Evolutionary conservation across 2,329 filamentous ascomycete species (phyloP).

Genomic region (Penicillium verrucosum): DNA sequence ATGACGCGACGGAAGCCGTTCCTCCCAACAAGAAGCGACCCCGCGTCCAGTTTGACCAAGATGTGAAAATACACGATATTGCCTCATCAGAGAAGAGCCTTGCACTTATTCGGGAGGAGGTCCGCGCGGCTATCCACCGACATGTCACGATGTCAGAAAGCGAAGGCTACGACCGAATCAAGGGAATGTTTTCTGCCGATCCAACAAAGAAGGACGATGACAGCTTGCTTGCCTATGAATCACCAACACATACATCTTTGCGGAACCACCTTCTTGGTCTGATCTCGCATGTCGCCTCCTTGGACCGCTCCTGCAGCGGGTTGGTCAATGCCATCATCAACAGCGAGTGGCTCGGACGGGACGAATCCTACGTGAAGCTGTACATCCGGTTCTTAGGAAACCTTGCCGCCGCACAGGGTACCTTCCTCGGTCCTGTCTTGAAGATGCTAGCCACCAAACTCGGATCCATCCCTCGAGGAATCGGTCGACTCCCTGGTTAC

Average conservation of each 20-base stretch:
- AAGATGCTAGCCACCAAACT: slow-evolving; percentile 80
- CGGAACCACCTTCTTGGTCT: slow-evolving; percentile 60
- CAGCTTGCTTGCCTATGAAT: slow-evolving; percentile 36
- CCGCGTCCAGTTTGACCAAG: slow-evolving; percentile 44
- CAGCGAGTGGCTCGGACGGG: slow-evolving; percentile 60
- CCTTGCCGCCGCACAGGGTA: slow-evolving; percentile 77
- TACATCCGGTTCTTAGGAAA: slow-evolving; percentile 58
- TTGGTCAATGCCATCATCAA: slow-evolving; percentile 58
- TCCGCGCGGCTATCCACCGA: slow-evolving; percentile 56
- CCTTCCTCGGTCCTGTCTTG: slow-evolving; percentile 70
- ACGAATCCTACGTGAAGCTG: slow-evolving; percentile 56
- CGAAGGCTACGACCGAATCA: slow-evolving; percentile 56
- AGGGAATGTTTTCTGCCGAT: slow-evolving; percentile 51
- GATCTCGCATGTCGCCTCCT: slow-evolving; percentile 52
- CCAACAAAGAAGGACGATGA: slow-evolving; percentile 42
- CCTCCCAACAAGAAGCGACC: slow-evolving; percentile 41
- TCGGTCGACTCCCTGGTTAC: slow-evolving; percentile 54
- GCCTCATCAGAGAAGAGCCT: slow-evolving; percentile 49
- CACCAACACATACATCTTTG: slow-evolving; percentile 52
- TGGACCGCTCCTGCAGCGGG: slow-evolving; percentile 56
- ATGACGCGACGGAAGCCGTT: slow-evolving; percentile 23
- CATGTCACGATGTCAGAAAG: slow-evolving; percentile 53
- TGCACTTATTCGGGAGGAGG: slow-evolving; percentile 60
- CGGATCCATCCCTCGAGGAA: slow-evolving; percentile 55
- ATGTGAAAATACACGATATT: slow-evolving; percentile 36